Evolutionary conservation across 140 eudicot species (phyloP).

Genomic region (Ambrosia hybrid): DNA sequence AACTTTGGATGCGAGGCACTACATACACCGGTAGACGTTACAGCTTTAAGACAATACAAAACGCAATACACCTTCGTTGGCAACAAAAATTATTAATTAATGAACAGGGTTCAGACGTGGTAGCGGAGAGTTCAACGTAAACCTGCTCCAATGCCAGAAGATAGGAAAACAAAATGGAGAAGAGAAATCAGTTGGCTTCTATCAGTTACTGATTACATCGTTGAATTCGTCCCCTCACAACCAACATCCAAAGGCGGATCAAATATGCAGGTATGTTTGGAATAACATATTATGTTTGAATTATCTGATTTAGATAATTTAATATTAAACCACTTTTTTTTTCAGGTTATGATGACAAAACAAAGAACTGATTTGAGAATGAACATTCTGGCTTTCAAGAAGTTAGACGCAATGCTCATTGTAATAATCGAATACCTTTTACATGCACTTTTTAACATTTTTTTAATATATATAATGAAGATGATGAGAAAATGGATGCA

Average conservation of each 20-base stretch:
- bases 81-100: too few species aligned
- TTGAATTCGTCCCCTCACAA: constrained; percentile 50
- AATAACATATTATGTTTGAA: too few species aligned
- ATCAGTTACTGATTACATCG: constrained; percentile 49
- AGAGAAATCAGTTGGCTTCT: constrained; percentile 49
- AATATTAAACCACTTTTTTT: background rate
- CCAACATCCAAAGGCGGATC: constrained; percentile 43
- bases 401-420: constrained; percentile 80
- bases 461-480: constrained; percentile 22
- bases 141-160: constrained; percentile 52
- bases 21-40: too few species aligned
- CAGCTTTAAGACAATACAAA: too few species aligned
- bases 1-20: too few species aligned
- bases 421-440: constrained; percentile 42
- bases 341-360: constrained; percentile 70
- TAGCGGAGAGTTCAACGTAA: constrained; percentile 30
- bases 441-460: background rate
- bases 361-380: constrained; percentile 65
- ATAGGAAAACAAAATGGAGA: constrained; percentile 49
- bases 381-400: constrained; percentile 72
- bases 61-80: too few species aligned
- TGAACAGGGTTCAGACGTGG: too few species aligned
- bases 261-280: constrained; percentile 35
- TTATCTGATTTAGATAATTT: background rate
- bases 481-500: constrained; percentile 36